phyloP scores from a whole-genome alignment of 345 rosid genomes.

The Salix koriyanagi region DNA sequence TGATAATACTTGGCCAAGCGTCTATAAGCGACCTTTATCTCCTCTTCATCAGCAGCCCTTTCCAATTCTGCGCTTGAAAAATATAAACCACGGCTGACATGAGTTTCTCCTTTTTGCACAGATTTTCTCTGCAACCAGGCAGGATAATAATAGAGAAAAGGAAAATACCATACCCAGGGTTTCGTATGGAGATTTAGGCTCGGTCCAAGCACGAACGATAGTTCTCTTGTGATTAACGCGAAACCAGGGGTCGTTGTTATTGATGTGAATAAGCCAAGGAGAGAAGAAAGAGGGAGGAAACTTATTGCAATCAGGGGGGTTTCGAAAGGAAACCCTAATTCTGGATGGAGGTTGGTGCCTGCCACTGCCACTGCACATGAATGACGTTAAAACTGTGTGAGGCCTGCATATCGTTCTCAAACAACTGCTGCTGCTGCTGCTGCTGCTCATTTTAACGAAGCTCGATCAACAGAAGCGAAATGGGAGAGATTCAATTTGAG shows the following conservation, averaged over 20 bases:
- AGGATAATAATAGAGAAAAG: neutral
- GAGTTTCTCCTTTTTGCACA: neutral
- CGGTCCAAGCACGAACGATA: slow-evolving; percentile 54
- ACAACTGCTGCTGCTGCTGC: slow-evolving; percentile 53
- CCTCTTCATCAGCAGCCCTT: slow-evolving; percentile 75
- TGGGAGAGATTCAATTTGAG: neutral
- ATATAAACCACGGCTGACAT: neutral
- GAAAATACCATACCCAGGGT: slow-evolving; percentile 59
- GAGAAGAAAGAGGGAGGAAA: slow-evolving; percentile 36
- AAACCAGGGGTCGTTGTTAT: slow-evolving; percentile 43
- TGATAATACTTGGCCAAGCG: slow-evolving; percentile 89
- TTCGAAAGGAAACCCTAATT: slow-evolving; percentile 52
- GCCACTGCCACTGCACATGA: slow-evolving; percentile 35
- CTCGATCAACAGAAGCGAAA: neutral
- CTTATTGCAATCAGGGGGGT: slow-evolving; percentile 23
- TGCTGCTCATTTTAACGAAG: slow-evolving; percentile 38
- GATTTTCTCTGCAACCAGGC: slow-evolving; percentile 10
- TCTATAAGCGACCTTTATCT: slow-evolving; percentile 81
- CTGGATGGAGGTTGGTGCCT: slow-evolving; percentile 37
- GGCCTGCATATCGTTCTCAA: slow-evolving; percentile 63
- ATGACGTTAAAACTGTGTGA: slow-evolving; percentile 52
- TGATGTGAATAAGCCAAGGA: slow-evolving; percentile 37
- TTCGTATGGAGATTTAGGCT: slow-evolving; percentile 78
- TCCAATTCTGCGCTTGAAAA: slow-evolving; percentile 58
- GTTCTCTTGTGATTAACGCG: slow-evolving; percentile 59